These are phyloP conservation scores for Alternaria sp. DNA, from an alignment of 2,329 filamentous ascomycete species.

Conservation along the genomic window DNA sequence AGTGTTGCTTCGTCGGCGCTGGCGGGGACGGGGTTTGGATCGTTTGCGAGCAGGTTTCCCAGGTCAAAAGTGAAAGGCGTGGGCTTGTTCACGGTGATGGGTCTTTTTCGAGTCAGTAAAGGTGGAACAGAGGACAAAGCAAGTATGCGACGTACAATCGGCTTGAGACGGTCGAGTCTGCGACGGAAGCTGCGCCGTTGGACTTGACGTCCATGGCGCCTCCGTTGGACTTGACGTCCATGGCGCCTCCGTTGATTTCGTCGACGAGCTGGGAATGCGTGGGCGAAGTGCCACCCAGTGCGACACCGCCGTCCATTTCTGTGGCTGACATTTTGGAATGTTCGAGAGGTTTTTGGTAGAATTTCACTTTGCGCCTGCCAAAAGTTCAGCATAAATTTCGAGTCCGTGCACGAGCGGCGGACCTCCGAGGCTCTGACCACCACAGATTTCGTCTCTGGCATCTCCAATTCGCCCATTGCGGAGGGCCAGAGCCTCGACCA, in stretches of 20 bases:
- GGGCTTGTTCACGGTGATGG: slow-evolving; percentile 68
- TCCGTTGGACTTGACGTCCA: slow-evolving; percentile 43
- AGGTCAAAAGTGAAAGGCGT: slow-evolving; percentile 94
- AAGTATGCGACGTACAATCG: slow-evolving; percentile 40
- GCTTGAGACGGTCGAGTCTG: slow-evolving; percentile 45
- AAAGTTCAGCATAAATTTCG: slow-evolving; percentile 31
- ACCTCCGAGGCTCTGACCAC: slow-evolving; percentile 38
- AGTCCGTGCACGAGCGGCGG: slow-evolving; percentile 31
- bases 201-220: slow-evolving; percentile 48
- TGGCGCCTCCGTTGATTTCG: slow-evolving; percentile 44
- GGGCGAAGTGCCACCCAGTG: slow-evolving; percentile 30
- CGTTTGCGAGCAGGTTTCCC: slow-evolving; percentile 82
- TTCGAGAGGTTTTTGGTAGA: neutral
- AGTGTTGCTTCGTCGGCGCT: slow-evolving; percentile 71
- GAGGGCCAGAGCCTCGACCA: slow-evolving; percentile 36
- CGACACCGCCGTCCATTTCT: slow-evolving; percentile 45
- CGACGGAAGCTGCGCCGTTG: slow-evolving; percentile 41
- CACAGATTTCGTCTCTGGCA: slow-evolving; percentile 29
- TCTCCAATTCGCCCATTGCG: slow-evolving; percentile 37
- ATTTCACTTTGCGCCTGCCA: slow-evolving; percentile 10
- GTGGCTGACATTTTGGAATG: slow-evolving; percentile 35
- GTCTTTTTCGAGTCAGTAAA: slow-evolving; percentile 27
- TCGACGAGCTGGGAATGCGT: slow-evolving; percentile 42
- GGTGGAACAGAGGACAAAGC: slow-evolving; percentile 5
- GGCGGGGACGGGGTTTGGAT: slow-evolving; percentile 80